These are phyloP conservation scores for Blepharisma japonicum DNA, from an alignment of 73 alveolate genomes.

Conservation along the genomic window DNA sequence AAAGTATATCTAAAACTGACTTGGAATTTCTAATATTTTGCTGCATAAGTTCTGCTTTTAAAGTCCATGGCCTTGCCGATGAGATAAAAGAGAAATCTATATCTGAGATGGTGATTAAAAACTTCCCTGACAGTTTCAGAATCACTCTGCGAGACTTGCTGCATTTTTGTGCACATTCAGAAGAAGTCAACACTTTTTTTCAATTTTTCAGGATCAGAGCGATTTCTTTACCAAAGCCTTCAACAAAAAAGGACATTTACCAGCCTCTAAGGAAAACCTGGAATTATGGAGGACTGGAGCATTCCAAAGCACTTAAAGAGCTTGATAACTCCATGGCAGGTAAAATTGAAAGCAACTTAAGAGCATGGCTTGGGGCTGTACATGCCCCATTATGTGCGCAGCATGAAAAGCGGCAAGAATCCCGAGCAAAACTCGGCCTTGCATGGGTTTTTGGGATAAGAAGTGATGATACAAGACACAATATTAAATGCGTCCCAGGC, in stretches of 20 bases:
- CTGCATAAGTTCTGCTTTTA: slow-evolving; percentile 87
- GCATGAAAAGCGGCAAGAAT: slow-evolving; percentile 45
- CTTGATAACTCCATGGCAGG: slow-evolving; percentile 28
- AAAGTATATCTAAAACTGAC: slow-evolving; percentile 81
- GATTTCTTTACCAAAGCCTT: slow-evolving; percentile 55
- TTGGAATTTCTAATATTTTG: slow-evolving; percentile 85
- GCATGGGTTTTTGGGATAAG: slow-evolving; percentile 97
- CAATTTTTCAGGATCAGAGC: slow-evolving; percentile 59
- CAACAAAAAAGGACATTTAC: slow-evolving; percentile 52
- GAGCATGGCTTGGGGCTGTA: slow-evolving; percentile 54
- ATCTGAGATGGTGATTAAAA: slow-evolving; percentile 62
- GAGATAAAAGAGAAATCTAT: slow-evolving; percentile 72
- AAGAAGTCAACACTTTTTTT: slow-evolving; percentile 64
- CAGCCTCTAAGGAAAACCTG: slow-evolving; percentile 44
- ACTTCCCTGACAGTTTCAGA: slow-evolving; percentile 32
- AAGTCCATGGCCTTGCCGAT: slow-evolving; percentile 65
- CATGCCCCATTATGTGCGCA: slow-evolving; percentile 41
- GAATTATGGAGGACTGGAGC: not conserved
- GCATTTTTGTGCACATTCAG: slow-evolving; percentile 54
- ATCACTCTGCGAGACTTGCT: not conserved
- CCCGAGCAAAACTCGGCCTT: slow-evolving; percentile 49
- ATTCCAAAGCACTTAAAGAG: not conserved
- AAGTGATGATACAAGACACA: slow-evolving; percentile 62
- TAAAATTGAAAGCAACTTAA: slow-evolving; percentile 44
- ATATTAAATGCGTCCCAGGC: slow-evolving; percentile 34